phyloP scores from a whole-genome alignment of 2,329 filamentous ascomycete genomes.

The Tolypocladium amazonense region DNA sequence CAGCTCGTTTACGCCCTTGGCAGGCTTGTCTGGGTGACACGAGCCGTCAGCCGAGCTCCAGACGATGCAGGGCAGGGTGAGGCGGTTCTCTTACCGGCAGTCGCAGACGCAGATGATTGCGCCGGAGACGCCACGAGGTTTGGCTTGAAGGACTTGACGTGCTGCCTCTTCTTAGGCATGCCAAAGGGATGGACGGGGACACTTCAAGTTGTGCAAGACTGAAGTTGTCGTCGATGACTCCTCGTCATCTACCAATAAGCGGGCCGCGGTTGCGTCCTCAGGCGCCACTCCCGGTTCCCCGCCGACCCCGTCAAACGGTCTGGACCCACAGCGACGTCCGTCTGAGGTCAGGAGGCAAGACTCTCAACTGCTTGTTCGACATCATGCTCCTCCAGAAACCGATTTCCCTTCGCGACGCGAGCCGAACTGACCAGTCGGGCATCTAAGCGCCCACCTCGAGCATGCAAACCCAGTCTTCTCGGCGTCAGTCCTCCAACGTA shows the following conservation, averaged over 20 bases:
- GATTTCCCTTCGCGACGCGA: not conserved
- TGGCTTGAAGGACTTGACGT: slow-evolving; percentile 46
- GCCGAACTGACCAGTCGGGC: not conserved
- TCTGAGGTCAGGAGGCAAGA: not conserved
- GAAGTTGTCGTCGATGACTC: not conserved
- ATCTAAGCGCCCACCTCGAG: not conserved
- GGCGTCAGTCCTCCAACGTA: not conserved
- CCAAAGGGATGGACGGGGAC: slow-evolving; percentile 10
- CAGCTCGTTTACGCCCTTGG: slow-evolving; percentile 46
- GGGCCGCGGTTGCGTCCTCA: not conserved
- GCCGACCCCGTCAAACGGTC: not conserved
- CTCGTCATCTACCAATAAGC: not conserved
- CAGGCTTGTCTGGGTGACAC: slow-evolving; percentile 16
- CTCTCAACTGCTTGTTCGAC: not conserved
- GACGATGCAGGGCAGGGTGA: not conserved
- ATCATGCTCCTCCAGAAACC: not conserved
- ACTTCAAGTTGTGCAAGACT: not conserved
- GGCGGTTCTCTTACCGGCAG: slow-evolving; percentile 13
- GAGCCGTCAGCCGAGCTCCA: not conserved
- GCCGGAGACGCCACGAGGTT: slow-evolving; percentile 40
- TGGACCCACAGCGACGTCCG: not conserved
- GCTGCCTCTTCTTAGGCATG: slow-evolving; percentile 56
- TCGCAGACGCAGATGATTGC: slow-evolving; percentile 14
- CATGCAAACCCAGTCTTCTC: not conserved
- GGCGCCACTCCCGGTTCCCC: slow-evolving; percentile 1